Percentiles rank a stretch among this genome's conserved stretches.
Evolutionary conservation across 345 rosid species (phyloP).

Genomic region (Corchorus olitorius): DNA sequence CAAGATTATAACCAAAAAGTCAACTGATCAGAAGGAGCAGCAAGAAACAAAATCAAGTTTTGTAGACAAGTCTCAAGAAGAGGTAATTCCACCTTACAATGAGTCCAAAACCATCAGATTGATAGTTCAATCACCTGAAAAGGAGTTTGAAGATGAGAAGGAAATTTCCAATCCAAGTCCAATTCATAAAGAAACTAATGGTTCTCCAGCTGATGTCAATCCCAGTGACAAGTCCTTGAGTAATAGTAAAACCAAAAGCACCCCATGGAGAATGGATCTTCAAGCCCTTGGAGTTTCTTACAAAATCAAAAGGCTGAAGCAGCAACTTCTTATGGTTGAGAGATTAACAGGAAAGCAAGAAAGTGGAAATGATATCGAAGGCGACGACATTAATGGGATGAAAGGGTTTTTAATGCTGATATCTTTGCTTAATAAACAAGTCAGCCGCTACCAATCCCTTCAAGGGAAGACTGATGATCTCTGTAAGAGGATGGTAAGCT

Average conservation of each 20-base stretch:
- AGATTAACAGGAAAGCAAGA: constrained; percentile 71
- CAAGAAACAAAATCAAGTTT: constrained; percentile 31
- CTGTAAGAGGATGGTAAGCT: constrained; percentile 81
- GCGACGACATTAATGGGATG: constrained; percentile 34
- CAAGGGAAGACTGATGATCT: constrained; percentile 86
- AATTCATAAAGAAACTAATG: constrained; percentile 32
- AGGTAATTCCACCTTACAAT: constrained; percentile 19
- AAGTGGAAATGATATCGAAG: constrained; percentile 40
- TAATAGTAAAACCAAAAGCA: constrained; percentile 34
- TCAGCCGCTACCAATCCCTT: constrained; percentile 79
- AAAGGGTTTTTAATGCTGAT: constrained; percentile 49
- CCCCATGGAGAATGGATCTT: constrained; percentile 81
- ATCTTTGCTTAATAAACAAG: constrained; percentile 76
- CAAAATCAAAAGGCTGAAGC: constrained; percentile 93
- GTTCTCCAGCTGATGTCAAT: constrained; percentile 30
- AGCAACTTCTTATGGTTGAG: constrained; percentile 85
- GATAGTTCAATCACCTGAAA: constrained; percentile 58
- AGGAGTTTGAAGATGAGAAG: constrained; percentile 50
- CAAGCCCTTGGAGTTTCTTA: constrained; percentile 92
- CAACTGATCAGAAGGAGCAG: constrained; percentile 36
- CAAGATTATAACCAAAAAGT: constrained; percentile 41
- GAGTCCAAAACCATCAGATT: constrained; percentile 20
- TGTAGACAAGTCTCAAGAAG: constrained; percentile 33
- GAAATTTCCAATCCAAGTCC: constrained; percentile 29
- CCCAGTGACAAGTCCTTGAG: constrained; percentile 26